Conservation (phyloP, 2,329 filamentous ascomycete genomes). For the Huntiella abstrusa region DNA sequence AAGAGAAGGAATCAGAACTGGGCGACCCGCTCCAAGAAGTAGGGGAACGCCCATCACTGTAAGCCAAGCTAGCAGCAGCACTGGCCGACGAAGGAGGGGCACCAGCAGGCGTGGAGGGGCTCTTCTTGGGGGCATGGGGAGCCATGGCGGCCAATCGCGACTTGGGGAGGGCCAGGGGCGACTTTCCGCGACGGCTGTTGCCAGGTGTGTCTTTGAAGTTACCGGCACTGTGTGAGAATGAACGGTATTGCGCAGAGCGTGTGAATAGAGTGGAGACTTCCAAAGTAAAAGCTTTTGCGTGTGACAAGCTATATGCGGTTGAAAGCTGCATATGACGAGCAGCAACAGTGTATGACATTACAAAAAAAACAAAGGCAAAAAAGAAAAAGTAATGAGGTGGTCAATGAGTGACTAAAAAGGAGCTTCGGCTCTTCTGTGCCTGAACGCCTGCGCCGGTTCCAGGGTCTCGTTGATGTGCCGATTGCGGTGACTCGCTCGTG, state of each 20-base stretch:
- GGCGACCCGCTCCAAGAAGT: neutral
- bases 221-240: conserved; percentile 8
- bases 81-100: conserved; percentile 7
- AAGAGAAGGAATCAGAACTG: conserved; percentile 1
- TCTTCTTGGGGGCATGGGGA: neutral
- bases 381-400: too few species aligned
- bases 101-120: conserved; percentile 1
- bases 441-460: too few species aligned
- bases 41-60: neutral
- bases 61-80: conserved; percentile 3
- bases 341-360: too few species aligned
- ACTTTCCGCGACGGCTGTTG: neutral
- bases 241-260: neutral
- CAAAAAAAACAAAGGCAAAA: too few species aligned
- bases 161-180: neutral
- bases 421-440: too few species aligned
- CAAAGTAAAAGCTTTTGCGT: too few species aligned
- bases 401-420: too few species aligned
- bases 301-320: too few species aligned
- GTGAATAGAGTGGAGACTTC: too few species aligned
- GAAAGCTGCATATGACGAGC: too few species aligned
- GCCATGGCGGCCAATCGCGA: conserved; percentile 8
- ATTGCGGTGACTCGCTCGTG: too few species aligned
- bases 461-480: too few species aligned
- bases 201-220: conserved; percentile 3